Percentiles rank a stretch among this genome's conserved stretches.
phyloP scores from a whole-genome alignment of 2,329 filamentous ascomycete species.

The Diaporthe citriasiana region DNA sequence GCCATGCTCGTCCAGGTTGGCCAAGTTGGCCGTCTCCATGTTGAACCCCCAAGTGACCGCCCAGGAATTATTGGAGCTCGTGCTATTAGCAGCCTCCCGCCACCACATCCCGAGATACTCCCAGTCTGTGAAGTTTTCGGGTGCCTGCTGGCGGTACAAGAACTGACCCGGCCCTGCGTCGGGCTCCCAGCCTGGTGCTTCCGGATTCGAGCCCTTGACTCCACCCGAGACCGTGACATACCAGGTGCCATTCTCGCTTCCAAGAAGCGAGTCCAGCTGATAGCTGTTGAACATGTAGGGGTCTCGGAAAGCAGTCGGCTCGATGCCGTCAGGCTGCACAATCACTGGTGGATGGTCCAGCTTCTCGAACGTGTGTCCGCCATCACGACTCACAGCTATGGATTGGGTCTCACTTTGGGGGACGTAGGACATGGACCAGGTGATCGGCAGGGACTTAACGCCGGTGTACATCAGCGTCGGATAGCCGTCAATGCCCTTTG shows the following conservation, averaged over 20 bases:
- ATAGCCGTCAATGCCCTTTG: not conserved
- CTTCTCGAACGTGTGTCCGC: not conserved
- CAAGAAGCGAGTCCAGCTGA: not conserved
- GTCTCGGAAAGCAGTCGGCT: not conserved
- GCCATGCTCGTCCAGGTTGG: not conserved
- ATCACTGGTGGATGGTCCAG: not conserved
- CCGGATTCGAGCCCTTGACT: not conserved
- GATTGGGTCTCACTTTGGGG: not conserved
- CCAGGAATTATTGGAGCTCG: not conserved
- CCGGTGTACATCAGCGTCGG: not conserved
- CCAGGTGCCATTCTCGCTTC: not conserved
- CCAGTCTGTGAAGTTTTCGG: not conserved
- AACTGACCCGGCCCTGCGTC: not conserved
- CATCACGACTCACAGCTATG: not conserved
- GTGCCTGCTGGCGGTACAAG: not conserved
- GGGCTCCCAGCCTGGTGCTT: not conserved
- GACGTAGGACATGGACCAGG: not conserved
- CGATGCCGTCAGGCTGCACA: not conserved
- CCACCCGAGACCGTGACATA: not conserved
- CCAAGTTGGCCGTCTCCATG: not conserved
- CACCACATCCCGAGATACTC: not conserved
- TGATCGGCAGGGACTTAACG: not conserved
- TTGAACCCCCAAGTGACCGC: not conserved
- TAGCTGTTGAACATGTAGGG: not conserved
- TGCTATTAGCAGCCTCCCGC: not conserved